Evolutionary conservation across 148 eudicot species (phyloP).

Genomic region (Rhododendron ovatum): DNA sequence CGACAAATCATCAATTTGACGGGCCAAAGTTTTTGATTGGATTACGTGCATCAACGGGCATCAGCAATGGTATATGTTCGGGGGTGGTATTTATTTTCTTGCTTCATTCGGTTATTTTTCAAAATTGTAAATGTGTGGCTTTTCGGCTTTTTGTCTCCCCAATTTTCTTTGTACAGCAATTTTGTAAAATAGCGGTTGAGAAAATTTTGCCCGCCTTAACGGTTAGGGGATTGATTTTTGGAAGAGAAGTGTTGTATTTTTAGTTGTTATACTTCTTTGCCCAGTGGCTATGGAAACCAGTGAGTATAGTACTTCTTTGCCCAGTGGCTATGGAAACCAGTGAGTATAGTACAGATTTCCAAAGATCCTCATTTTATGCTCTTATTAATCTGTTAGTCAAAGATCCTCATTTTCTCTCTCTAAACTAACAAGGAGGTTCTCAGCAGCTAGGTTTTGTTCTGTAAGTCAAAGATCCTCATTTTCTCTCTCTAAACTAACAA

Average conservation of each 20-base stretch:
- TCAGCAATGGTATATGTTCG: neutral
- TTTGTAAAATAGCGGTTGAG: conserved; percentile 16
- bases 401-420: no score
- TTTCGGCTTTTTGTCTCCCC: neutral
- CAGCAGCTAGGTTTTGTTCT: no score
- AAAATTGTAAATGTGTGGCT: conserved; percentile 16
- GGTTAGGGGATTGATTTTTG: neutral
- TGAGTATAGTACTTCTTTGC: no score
- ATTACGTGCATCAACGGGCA: neutral
- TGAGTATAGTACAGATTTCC: no score
- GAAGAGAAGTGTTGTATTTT: conserved; percentile 1
- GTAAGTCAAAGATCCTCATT: no score
- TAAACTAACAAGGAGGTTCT: no score
- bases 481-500: no score
- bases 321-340: no score
- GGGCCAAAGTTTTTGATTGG: neutral
- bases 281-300: neutral
- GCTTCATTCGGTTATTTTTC: neutral
- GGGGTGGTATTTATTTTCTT: neutral
- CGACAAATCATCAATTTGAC: neutral
- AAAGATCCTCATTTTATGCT: no score
- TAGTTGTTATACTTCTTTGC: neutral
- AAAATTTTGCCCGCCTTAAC: neutral
- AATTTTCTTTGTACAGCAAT: neutral
- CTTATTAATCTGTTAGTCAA: no score